Base-by-base conservation (phyloP, 2,329 filamentous ascomycete species). In the Diplodia sapinea region DNA sequence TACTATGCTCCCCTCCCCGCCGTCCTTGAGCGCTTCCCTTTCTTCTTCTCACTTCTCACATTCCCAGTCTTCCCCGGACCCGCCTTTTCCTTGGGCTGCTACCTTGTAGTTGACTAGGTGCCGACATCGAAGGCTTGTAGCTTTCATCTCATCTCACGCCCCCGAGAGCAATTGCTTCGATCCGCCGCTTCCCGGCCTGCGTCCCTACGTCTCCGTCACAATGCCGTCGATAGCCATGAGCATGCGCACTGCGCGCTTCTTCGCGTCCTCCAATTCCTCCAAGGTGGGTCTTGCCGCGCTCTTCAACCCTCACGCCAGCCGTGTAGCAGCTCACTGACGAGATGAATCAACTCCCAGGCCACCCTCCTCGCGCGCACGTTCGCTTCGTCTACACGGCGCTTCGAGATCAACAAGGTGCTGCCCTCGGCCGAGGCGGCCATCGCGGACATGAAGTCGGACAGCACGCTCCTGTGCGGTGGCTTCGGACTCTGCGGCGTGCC, bases 401-500 rank as follows among this genome's bases (percentile, higher is more conserved):
- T 71, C 61, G 74, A 73, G 40, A 79, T 79, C 73, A 79, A 79
- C 72, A 79, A 79, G 70, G 79, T 79, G 61, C 75, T 75, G 15
- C 74, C 76, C 11, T 78, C 76, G 5, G 77, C 78, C 17, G 72
- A 74, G 69, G 77, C 79, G 72, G 78, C 78, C 29, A 74, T 79
- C 68, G 74, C 75, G 52, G 77, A 79, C 71, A 75, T 79, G 73
- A 75, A 78, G 57, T 75, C 75, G n/a, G 70, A 75, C 67, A 74
- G 73, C 13, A 79, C 76, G 29, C 72, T 79, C 11, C 72, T 79
- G 1, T 77, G 78, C 13, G 77, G 77, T 20, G 78, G 78, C 7
- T 79, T 79, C 61, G 78, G 78, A 7, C 78, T 79, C 69, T 77
- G 74, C 2, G 78, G 78, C 26, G 78, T 79, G 8, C 77, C 78